phyloP scores from a whole-genome alignment of 2,329 filamentous ascomycete species.

The Neophaeococcomyces aloes region DNA sequence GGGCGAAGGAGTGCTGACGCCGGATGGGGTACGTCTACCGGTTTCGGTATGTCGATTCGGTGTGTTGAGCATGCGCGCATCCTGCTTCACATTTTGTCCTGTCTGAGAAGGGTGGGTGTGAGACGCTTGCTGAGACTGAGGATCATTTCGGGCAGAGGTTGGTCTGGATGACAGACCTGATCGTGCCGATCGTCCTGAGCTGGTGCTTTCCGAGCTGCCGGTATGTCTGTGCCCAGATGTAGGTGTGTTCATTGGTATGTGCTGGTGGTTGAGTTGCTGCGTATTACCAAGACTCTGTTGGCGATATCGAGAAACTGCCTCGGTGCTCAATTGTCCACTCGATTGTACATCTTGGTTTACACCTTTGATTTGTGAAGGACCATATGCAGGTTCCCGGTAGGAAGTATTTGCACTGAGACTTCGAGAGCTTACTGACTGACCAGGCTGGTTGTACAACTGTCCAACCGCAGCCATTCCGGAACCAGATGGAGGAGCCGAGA shows the following conservation, averaged over 20 bases:
- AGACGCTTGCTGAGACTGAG: not conserved
- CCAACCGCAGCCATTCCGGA: slow-evolving; percentile 46
- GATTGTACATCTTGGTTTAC: slow-evolving; percentile 63
- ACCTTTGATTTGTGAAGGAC: slow-evolving; percentile 44
- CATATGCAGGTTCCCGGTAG: slow-evolving; percentile 26
- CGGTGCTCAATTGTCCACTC: slow-evolving; percentile 39
- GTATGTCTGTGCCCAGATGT: slow-evolving; percentile 35
- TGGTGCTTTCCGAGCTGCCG: slow-evolving; percentile 55
- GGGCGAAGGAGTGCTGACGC: slow-evolving; percentile 55
- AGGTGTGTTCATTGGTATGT: slow-evolving; percentile 22
- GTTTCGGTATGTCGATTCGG: slow-evolving; percentile 58
- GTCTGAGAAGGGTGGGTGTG: slow-evolving; percentile 1
- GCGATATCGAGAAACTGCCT: slow-evolving; percentile 65
- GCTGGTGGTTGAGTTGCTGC: slow-evolving; percentile 12
- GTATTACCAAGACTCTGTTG: slow-evolving; percentile 71
- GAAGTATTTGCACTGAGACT: slow-evolving; percentile 24
- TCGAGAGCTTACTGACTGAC: slow-evolving; percentile 28
- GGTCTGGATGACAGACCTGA: slow-evolving; percentile 45
- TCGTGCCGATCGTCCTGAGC: slow-evolving; percentile 32
- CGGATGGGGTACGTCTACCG: slow-evolving; percentile 43
- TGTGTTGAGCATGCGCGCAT: slow-evolving; percentile 46
- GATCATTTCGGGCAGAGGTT: slow-evolving; percentile 4
- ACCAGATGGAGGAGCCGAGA: slow-evolving; percentile 40
- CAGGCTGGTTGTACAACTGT: slow-evolving; percentile 44
- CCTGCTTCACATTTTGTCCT: slow-evolving; percentile 34